Percentiles rank a stretch among this genome's conserved stretches.
phyloP scores from a whole-genome alignment of 768 basidiomycete genomes.

The Fibroporia radiculosa region DNA sequence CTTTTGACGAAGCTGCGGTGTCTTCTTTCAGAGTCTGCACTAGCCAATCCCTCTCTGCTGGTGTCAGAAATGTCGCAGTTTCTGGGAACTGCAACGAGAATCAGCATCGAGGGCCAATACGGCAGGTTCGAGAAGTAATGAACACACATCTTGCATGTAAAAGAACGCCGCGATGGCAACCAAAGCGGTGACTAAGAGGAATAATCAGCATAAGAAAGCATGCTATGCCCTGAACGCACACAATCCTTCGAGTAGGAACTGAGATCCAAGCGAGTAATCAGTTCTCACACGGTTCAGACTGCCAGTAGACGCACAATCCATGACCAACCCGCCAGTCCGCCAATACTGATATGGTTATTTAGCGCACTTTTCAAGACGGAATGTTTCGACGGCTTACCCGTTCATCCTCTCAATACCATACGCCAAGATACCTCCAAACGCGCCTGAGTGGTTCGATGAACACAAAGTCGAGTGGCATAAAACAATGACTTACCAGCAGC shows the following conservation, averaged over 20 bases:
- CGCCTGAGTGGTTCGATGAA: too few relatives aligned
- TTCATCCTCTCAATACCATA: conserved; percentile 10
- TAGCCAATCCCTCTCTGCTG: conserved; percentile 7
- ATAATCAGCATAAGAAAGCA: background rate
- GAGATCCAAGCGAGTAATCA: background rate
- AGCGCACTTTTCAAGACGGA: background rate
- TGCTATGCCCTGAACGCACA: background rate
- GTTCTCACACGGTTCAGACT: too few relatives aligned
- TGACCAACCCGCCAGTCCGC: conserved; percentile 8
- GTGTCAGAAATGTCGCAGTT: conserved; percentile 6
- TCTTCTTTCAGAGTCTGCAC: conserved; percentile 4
- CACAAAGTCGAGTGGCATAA: too few relatives aligned
- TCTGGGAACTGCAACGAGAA: conserved; percentile 4
- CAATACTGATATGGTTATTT: background rate
- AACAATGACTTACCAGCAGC: conserved; percentile 9
- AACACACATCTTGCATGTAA: conserved; percentile 7
- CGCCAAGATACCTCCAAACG: conserved; percentile 11
- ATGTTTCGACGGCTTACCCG: background rate
- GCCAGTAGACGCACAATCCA: conserved; percentile 2
- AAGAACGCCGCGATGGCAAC: conserved; percentile 1
- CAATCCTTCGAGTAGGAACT: conserved; percentile 9
- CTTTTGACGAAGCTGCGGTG: conserved; percentile 3
- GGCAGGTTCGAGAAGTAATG: too few relatives aligned
- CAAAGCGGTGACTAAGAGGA: conserved; percentile 1
- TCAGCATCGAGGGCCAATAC: background rate